Evolutionary conservation across 257 asterid species (phyloP).

Genomic region (Cordia subcordata): DNA sequence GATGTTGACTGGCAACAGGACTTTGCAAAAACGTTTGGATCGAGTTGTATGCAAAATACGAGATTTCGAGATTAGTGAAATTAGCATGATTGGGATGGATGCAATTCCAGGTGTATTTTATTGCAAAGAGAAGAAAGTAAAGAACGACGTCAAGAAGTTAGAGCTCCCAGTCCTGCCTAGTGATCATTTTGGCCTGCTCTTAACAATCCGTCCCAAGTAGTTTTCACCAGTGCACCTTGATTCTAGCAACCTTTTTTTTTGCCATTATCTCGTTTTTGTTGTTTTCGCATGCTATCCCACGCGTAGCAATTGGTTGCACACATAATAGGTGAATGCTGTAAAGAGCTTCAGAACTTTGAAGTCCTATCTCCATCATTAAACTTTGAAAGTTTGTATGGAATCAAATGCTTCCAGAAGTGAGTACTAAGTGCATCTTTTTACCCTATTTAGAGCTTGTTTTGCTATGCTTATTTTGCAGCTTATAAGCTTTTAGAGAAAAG

Average conservation of each 20-base stretch:
- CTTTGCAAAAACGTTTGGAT: constrained; percentile 74
- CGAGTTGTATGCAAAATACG: constrained; percentile 64
- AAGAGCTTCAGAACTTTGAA: too few species aligned
- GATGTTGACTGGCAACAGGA: constrained; percentile 69
- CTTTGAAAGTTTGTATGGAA: too few species aligned
- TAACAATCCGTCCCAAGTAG: constrained; percentile 45
- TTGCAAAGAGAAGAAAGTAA: constrained; percentile 67
- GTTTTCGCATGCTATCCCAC: background rate
- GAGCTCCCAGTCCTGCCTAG: constrained; percentile 90
- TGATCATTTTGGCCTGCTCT: constrained; percentile 85
- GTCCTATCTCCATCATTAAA: too few species aligned
- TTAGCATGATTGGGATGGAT: constrained; percentile 83
- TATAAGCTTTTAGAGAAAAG: too few species aligned
- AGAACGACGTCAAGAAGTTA: constrained; percentile 51
- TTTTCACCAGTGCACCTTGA: background rate
- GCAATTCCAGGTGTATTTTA: constrained; percentile 56
- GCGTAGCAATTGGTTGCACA: background rate
- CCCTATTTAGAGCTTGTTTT: too few species aligned
- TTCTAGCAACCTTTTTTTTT: background rate
- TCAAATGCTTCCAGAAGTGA: too few species aligned
- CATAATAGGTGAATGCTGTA: too few species aligned
- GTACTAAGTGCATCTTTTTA: too few species aligned
- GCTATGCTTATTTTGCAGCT: too few species aligned
- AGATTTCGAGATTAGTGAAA: constrained; percentile 47
- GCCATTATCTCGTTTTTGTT: background rate